Evolutionary conservation across 1,284 basidiomycete species (phyloP), one percentile per base, ranked within the genome.

Genomic region (Xerocomus nothofagi): DNA sequence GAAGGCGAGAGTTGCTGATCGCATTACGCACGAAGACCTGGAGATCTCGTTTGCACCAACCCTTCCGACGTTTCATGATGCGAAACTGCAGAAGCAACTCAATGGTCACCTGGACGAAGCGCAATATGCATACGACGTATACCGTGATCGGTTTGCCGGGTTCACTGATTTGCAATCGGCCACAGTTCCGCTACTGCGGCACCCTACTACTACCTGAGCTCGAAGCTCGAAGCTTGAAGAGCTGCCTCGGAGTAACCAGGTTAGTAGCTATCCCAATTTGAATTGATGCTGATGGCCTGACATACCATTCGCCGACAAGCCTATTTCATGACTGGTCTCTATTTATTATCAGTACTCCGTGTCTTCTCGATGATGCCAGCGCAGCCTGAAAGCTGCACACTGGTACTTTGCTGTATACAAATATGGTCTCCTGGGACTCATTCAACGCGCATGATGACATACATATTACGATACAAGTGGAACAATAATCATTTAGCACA

Each of bases 1-100:
- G 52, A 53, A 51, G 40, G 27, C 5, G 20, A 39, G 48, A 17
- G 47, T 50, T 10, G 47, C 24, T 1, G 34, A 49, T n/a, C 37
- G 50, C 9, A 40, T 52, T 21, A 7, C 24, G 20, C 51, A 54
- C 5, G 51, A 54, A 27, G 23, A 9, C n/a, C n/a, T n/a, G 1
- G 39, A 53, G 8, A 39, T 42, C 2, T 24, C 20, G 27, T 53
- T 54, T 20, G 21, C 39, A 5, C 51, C 39, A 7, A 54, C 39
- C 14, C 5, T 54, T 15, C 51, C 51, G 4, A 31, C 42, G 15
- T 51, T 51, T 7, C 17, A 26, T n/a, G 50, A 51, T 6, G 31
- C 31, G 9, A 3, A 20, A n/a, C 30, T 11, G 12, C 50, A 54
- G 15, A n/a, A 33, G 17, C 12, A 17, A 3, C 37, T 53, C 29